Evolutionary conservation across 2,329 filamentous ascomycete genomes (phyloP).

Genomic region (Fusarium sp.): DNA sequence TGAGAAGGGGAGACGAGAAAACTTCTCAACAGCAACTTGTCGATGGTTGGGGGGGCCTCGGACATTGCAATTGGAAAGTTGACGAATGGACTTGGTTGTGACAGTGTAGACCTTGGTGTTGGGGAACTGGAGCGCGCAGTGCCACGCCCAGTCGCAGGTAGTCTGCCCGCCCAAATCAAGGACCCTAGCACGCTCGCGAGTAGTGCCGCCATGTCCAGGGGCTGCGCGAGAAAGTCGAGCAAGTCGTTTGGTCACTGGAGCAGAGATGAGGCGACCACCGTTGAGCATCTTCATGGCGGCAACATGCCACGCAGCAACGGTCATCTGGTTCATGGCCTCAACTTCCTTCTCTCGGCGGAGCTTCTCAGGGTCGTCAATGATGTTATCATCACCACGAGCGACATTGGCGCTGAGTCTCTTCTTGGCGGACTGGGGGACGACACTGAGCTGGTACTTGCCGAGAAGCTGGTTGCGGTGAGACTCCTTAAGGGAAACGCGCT

Average conservation of each 20-base stretch:
- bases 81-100: conserved; percentile 75
- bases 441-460: conserved; percentile 83
- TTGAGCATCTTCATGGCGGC: conserved; percentile 69
- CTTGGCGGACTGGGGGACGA: conserved; percentile 73
- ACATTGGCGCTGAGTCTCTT: conserved; percentile 78
- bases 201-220: conserved; percentile 53
- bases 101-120: conserved; percentile 89
- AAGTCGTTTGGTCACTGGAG: conserved; percentile 70
- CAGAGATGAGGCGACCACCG: conserved; percentile 70
- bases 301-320: conserved; percentile 68
- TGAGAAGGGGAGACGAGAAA: conserved; percentile 86
- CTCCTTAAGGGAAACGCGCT: conserved; percentile 77
- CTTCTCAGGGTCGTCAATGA: conserved; percentile 70
- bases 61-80: conserved; percentile 77
- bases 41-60: conserved; percentile 89
- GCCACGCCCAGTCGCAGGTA: conserved; percentile 95
- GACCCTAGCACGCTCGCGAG: conserved; percentile 69
- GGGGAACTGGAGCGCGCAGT: conserved; percentile 85
- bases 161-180: conserved; percentile 88
- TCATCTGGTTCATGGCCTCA: conserved; percentile 79
- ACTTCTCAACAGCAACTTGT: conserved; percentile 77
- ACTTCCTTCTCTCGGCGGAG: conserved; percentile 78
- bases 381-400: conserved; percentile 73
- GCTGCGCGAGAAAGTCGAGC: conserved; percentile 62
- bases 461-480: conserved; percentile 82